These are phyloP conservation scores for Triangularia setosa DNA, from an alignment of 2,329 filamentous ascomycete genomes.

Conservation along the genomic window DNA sequence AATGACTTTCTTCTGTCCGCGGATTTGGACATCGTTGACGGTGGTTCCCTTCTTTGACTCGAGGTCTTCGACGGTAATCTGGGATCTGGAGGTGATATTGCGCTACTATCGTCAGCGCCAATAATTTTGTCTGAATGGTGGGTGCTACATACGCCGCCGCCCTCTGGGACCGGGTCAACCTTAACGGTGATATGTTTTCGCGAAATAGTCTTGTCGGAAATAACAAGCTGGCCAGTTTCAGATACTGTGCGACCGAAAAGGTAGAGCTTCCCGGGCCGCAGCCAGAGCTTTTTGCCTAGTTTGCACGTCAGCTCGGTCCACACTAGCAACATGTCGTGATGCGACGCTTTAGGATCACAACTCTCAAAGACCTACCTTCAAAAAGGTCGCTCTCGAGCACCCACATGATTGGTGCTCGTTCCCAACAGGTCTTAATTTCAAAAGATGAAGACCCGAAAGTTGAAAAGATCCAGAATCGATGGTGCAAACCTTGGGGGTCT, in stretches of 20 bases:
- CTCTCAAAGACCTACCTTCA: slow-evolving; percentile 35
- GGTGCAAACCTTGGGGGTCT: neutral
- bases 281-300: slow-evolving; percentile 70
- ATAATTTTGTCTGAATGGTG: neutral
- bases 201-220: slow-evolving; percentile 80
- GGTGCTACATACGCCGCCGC: slow-evolving; percentile 57
- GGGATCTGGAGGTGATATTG: slow-evolving; percentile 61
- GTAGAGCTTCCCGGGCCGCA: slow-evolving; percentile 79
- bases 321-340: slow-evolving; percentile 9
- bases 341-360: neutral
- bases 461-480: neutral
- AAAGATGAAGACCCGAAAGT: neutral
- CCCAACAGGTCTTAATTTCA: neutral
- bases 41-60: slow-evolving; percentile 80
- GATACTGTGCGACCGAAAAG: slow-evolving; percentile 76
- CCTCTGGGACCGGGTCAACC: slow-evolving; percentile 60
- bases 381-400: slow-evolving; percentile 57
- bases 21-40: slow-evolving; percentile 69
- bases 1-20: slow-evolving; percentile 57
- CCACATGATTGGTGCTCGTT: slow-evolving; percentile 50
- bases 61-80: slow-evolving; percentile 70
- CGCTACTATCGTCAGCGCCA: slow-evolving; percentile 39
- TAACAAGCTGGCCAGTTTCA: slow-evolving; percentile 65
- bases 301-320: slow-evolving; percentile 2
- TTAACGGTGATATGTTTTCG: slow-evolving; percentile 80